Percentiles rank a stretch among this genome's conserved stretches.
Evolutionary conservation across 2,329 filamentous ascomycete genomes (phyloP).

Genomic region (Fusarium pseudoanthophilum): DNA sequence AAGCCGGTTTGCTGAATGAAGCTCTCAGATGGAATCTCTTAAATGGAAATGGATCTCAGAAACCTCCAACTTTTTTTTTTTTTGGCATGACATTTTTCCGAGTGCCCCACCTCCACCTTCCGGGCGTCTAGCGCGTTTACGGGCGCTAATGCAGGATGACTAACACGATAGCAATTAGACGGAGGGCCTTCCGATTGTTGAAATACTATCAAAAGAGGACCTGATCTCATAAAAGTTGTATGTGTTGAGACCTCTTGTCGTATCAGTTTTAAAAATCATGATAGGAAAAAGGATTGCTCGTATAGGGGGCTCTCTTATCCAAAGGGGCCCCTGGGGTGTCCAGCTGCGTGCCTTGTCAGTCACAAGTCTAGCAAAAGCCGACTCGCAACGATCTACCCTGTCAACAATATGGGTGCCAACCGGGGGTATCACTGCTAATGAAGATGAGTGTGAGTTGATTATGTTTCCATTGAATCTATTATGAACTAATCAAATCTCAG

Average conservation of each 20-base stretch:
- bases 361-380: constrained; percentile 49
- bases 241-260: not conserved
- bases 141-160: constrained; percentile 17
- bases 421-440: constrained; percentile 69
- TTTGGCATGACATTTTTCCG: constrained; percentile 30
- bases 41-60: constrained; percentile 18
- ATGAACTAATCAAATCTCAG: constrained; percentile 52
- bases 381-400: constrained; percentile 54
- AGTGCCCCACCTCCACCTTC: constrained; percentile 30
- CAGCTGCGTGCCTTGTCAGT: constrained; percentile 40
- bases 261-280: constrained; percentile 21
- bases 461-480: not conserved
- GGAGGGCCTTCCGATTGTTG: constrained; percentile 15
- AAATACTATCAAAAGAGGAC: constrained; percentile 7
- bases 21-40: constrained; percentile 36
- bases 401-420: constrained; percentile 85
- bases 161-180: constrained; percentile 9
- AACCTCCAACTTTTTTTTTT: constrained; percentile 42
- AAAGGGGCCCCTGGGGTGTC: constrained; percentile 6
- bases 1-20: constrained; percentile 19
- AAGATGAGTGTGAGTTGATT: constrained; percentile 61
- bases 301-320: constrained; percentile 14
- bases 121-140: constrained; percentile 38
- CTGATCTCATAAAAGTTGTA: not conserved
- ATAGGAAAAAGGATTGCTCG: constrained; percentile 20